Evolutionary conservation across 2,329 filamentous ascomycete genomes (phyloP), one percentile per base, ranked within the genome.

Genomic region (Epicoccum nigrum): DNA sequence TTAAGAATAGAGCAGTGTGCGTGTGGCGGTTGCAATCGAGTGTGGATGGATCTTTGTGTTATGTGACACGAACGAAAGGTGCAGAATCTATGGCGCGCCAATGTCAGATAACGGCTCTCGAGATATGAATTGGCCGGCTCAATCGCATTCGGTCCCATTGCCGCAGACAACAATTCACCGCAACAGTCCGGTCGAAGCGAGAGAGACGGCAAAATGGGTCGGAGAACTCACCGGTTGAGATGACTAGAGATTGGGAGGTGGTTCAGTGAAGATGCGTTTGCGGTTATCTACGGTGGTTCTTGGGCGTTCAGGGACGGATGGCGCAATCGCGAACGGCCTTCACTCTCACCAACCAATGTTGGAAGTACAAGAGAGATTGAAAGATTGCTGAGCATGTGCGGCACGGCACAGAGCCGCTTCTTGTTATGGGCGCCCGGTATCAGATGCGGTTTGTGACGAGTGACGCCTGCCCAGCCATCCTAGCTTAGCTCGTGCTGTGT

Each of bases 21-120:
- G 39, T 16, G 13, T 54, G 25, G 33, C 50, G 28, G 41, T 28
- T 21, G 49, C 55, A 55, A 48, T 56, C 34, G 56, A 37, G 31
- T 28, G 25, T 25, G 33, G 20, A 27, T n/a, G 25, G 25, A n/a
- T 51, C 39, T 33, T 52, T 54, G 51, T 56, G 51, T 46, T 45
- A 45, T 37, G 56, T 61, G 46, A 35, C 54, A 57, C 58, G 21
- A 44, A 30, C 25, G 38, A 44, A 32, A 28, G 47, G 20, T 34
- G 35, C 23, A 38, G 35, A 41, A 8, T 23, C 40, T 28, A 33
- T 51, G 17, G 37, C 31, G 51, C 31, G 30, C 15, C 44, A 48
- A 37, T 21, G 52, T 54, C 35, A 51, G 47, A 51, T 50, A 52
- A 55, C 43, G 53, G 28, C 38, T 9, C 38, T 21, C 11, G n/a